These are phyloP conservation scores for Melocanna baccifera DNA, from an alignment of 176 grass and related monocot genomes.

Conservation along the genomic window DNA sequence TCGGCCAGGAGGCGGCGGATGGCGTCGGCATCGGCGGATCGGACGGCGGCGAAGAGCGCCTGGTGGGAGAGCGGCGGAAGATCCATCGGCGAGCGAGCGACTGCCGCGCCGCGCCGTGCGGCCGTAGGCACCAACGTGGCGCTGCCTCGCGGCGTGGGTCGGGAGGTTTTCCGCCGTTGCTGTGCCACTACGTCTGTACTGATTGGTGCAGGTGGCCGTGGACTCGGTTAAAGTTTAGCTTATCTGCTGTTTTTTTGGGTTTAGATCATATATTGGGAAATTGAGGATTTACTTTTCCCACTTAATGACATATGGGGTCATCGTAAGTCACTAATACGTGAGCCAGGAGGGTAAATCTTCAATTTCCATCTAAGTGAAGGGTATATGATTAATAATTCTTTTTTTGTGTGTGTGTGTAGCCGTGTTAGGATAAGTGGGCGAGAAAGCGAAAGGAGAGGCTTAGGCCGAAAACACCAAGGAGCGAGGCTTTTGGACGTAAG, in stretches of 20 bases:
- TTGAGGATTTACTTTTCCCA: no score
- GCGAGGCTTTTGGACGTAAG: neutral
- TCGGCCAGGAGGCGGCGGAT: conserved; percentile 48
- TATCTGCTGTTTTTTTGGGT: neutral
- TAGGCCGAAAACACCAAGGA: neutral
- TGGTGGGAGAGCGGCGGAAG: conserved; percentile 71
- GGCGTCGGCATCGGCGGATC: conserved; percentile 66
- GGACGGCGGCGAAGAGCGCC: conserved; percentile 75
- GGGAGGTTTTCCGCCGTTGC: neutral
- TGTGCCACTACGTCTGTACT: neutral
- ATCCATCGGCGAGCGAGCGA: conserved; percentile 48
- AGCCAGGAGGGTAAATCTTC: no score
- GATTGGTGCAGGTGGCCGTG: conserved; percentile 35
- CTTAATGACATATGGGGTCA: no score
- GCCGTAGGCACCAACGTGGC: neutral
- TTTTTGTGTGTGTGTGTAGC: neutral
- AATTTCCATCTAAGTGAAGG: no score
- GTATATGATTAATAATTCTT: no score
- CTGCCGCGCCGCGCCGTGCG: neutral
- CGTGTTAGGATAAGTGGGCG: neutral
- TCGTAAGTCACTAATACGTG: no score
- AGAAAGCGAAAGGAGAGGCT: neutral
- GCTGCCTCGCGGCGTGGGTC: neutral
- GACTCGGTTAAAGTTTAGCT: conserved; percentile 5
- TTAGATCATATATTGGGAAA: no score